phyloP scores from a whole-genome alignment of 2,329 filamentous ascomycete species.

The Pezicula neosporulosa region DNA sequence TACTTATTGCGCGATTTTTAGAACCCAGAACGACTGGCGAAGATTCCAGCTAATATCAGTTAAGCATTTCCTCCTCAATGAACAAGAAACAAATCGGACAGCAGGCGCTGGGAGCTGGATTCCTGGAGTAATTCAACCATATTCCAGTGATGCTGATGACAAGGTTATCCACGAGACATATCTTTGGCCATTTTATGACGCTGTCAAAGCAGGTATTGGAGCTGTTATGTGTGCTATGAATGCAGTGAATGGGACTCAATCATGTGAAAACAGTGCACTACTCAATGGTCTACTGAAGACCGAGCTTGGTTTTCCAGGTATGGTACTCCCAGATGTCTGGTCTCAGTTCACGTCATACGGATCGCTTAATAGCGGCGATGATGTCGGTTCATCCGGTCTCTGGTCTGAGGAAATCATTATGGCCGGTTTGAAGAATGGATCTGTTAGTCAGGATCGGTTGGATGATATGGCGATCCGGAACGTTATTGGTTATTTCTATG shows the following conservation, averaged over 20 bases:
- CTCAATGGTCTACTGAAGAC: constrained; percentile 62
- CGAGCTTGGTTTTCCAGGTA: background rate
- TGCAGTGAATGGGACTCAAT: constrained; percentile 63
- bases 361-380: background rate
- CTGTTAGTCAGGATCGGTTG: constrained; percentile 51
- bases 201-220: constrained; percentile 74
- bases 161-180: constrained; percentile 73
- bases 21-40: background rate
- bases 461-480: constrained; percentile 64
- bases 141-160: constrained; percentile 77
- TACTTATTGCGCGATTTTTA: constrained; percentile 13
- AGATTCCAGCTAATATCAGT: constrained; percentile 32
- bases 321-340: background rate
- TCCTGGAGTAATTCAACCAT: constrained; percentile 40
- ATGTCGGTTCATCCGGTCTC: background rate
- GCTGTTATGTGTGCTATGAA: constrained; percentile 81
- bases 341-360: background rate
- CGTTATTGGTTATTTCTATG: constrained; percentile 55
- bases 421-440: background rate
- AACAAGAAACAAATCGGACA: constrained; percentile 57
- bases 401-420: background rate
- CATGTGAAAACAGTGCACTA: constrained; percentile 72
- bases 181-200: constrained; percentile 79
- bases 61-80: constrained; percentile 71
- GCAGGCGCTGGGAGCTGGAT: background rate